Conservation (phyloP, 2,329 filamentous ascomycete species). For the Aspergillus alliaceus region DNA sequence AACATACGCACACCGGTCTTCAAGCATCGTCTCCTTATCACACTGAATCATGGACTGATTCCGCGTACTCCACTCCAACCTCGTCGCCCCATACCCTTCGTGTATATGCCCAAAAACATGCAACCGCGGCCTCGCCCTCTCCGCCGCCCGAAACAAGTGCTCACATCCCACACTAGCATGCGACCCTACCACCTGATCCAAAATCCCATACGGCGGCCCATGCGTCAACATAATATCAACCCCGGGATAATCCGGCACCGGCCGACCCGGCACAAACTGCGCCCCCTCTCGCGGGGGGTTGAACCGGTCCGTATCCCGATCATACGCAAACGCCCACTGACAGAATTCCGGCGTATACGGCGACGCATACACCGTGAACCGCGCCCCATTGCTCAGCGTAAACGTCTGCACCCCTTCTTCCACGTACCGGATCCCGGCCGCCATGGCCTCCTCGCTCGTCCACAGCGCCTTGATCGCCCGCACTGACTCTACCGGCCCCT, state of each 20-base stretch:
- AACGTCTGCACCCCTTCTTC: constrained; percentile 55
- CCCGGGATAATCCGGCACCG: constrained; percentile 45
- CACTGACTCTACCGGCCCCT: constrained; percentile 9
- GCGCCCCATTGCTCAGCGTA: constrained; percentile 47
- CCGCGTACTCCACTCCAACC: constrained; percentile 27
- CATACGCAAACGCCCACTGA: constrained; percentile 58
- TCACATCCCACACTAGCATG: constrained; percentile 54
- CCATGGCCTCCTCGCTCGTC: constrained; percentile 44
- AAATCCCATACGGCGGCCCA: constrained; percentile 54
- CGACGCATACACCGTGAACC: constrained; percentile 53
- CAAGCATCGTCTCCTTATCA: constrained; percentile 30
- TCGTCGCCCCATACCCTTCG: constrained; percentile 51
- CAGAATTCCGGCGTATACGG: constrained; percentile 58
- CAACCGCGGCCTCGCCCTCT: constrained; percentile 52
- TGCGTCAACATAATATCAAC: constrained; percentile 63
- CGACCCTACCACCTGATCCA: constrained; percentile 45
- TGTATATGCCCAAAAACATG: constrained; percentile 66
- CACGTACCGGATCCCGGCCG: constrained; percentile 54
- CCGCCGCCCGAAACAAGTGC: constrained; percentile 53
- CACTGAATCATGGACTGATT: constrained; percentile 18
- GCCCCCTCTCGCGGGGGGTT: constrained; percentile 38
- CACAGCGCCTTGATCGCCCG: constrained; percentile 47
- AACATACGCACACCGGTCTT: constrained; percentile 32
- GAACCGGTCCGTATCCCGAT: constrained; percentile 52
- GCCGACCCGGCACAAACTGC: constrained; percentile 31